A percentile compares a stretch with the other conserved stretches of the same genome.
These are phyloP conservation scores for Macrolepiota dolichaula DNA, from an alignment of 768 basidiomycete genomes.

Conservation along the genomic window DNA sequence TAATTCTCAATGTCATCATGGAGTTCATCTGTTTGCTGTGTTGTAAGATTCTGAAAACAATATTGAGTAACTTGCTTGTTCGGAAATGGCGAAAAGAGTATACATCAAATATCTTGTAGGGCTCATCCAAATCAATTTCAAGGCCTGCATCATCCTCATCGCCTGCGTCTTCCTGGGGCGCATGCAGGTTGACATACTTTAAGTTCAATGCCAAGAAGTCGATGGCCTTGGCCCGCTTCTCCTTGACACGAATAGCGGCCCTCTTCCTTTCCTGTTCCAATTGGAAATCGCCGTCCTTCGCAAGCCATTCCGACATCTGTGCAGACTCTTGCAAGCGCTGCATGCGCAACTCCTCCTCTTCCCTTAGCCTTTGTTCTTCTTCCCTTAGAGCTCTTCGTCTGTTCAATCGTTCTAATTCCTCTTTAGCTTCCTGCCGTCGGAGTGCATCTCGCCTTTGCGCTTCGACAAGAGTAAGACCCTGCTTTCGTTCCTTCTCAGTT, in stretches of 20 bases:
- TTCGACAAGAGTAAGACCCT: slow-evolving; percentile 78
- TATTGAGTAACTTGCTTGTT: slow-evolving; percentile 14
- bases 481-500: slow-evolving; percentile 90
- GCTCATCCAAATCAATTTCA: slow-evolving; percentile 98
- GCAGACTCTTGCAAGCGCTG: slow-evolving; percentile 89
- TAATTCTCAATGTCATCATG: slow-evolving; percentile 95
- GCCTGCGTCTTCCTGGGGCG: slow-evolving; percentile 61
- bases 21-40: slow-evolving; percentile 87
- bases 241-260: slow-evolving; percentile 91
- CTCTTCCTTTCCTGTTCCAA: slow-evolving; percentile 89
- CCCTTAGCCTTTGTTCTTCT: slow-evolving; percentile 79
- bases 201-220: slow-evolving; percentile 97
- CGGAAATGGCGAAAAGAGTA: slow-evolving; percentile 24
- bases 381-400: slow-evolving; percentile 89
- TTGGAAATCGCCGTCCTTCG: slow-evolving; percentile 96
- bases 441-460: slow-evolving; percentile 75
- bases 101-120: slow-evolving; percentile 96
- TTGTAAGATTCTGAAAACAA: slow-evolving; percentile 66
- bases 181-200: slow-evolving; percentile 78
- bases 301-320: slow-evolving; percentile 97
- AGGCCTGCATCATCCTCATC: slow-evolving; percentile 73
- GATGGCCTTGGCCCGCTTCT: slow-evolving; percentile 97
- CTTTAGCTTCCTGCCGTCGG: slow-evolving; percentile 86
- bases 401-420: slow-evolving; percentile 91
- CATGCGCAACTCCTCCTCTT: slow-evolving; percentile 91